phyloP scores from a whole-genome alignment of 129 eudicot genomes.

The Helianthus tuberosus region DNA sequence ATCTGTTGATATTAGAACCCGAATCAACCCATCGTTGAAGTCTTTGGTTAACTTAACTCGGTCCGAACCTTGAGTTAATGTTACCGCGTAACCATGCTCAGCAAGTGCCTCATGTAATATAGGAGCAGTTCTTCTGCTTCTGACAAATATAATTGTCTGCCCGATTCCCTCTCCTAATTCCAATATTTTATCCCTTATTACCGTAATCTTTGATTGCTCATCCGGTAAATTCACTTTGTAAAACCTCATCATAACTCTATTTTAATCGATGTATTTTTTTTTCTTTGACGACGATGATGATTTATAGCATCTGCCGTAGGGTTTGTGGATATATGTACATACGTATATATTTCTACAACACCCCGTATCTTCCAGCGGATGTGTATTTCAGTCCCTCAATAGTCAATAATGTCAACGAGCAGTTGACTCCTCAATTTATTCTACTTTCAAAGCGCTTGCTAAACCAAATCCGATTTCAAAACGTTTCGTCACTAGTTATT shows the following conservation, averaged over 20 bases:
- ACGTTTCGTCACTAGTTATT: too few relatives aligned
- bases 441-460: too few relatives aligned
- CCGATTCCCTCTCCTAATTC: not conserved
- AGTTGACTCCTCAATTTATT: not conserved
- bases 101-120: not conserved
- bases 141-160: not conserved
- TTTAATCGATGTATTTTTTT: too few relatives aligned
- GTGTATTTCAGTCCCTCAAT: not conserved
- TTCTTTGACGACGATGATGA: not conserved
- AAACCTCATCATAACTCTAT: too few relatives aligned
- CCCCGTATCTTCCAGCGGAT: not conserved
- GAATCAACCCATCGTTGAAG: not conserved
- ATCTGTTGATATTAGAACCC: not conserved
- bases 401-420: not conserved
- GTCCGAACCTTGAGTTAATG: not conserved
- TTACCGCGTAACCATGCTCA: not conserved
- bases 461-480: too few relatives aligned
- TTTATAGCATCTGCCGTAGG: not conserved
- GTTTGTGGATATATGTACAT: not conserved
- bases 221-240: not conserved
- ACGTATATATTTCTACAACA: not conserved
- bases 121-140: not conserved
- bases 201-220: not conserved
- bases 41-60: not conserved
- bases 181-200: not conserved